Evolutionary conservation across 306 rosid species (phyloP), one percentile per base, ranked within the genome.

Genomic region (Inga oerstediana): DNA sequence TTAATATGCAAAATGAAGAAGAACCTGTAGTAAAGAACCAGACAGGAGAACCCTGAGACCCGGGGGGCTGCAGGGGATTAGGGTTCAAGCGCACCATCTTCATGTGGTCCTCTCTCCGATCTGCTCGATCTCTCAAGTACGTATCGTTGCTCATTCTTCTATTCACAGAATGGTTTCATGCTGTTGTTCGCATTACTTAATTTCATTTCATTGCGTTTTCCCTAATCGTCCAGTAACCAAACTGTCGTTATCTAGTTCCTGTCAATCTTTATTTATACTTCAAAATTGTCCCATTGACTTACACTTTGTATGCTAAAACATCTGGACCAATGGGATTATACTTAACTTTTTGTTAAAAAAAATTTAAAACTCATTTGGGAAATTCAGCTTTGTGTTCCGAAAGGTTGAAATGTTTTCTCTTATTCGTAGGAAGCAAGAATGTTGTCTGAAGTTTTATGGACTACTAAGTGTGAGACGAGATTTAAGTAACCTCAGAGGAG

Each of bases 101-200:
- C 43, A 81, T 75, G 84, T 51, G 69, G 66, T 39, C 58, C 19
- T n/a, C 24, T 48, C 84, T 72, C 24, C 56, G 75, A 75, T 51
- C 58, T 24, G 56, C 27, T 75, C 46, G 14, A 14, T 3, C 45
- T 48, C 39, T 81, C 58, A 81, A 37, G 84, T 81, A 81, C 14
- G 41, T 46, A 34, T 74, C 52, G 10, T 13, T 15, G 6, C 43
- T 16, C 67, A 46, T 76, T 27, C 7, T 19, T 62, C 37, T 74
- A 13, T 5, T 54, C 64, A 7, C 74, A 16, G 54, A 22, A 10
- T 24, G 15, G 66, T 12, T 74, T 62, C 30, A 39, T 19, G 46
- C 22, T 65, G n/a, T 41, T 20, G 10, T 19, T 5, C 7, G 12
- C 15, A 49, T 12, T 24, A 4, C 11, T 12, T 17, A 52, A 52